Evolutionary conservation across 2,329 filamentous ascomycete genomes (phyloP).

Genomic region (Thielaviopsis euricoi): DNA sequence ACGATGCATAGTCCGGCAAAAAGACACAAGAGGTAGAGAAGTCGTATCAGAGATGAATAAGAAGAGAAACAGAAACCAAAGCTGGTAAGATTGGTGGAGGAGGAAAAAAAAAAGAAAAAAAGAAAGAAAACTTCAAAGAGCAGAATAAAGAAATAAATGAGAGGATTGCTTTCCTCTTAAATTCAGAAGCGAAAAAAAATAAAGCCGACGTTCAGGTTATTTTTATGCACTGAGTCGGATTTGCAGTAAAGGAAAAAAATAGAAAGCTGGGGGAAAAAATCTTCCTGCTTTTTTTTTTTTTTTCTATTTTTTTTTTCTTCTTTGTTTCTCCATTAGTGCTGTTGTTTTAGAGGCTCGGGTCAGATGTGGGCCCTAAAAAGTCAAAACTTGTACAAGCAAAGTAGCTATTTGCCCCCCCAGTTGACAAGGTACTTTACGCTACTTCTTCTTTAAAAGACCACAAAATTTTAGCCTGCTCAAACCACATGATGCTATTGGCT

Average conservation of each 20-base stretch:
- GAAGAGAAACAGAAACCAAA: neutral
- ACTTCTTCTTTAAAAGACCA: too few species aligned
- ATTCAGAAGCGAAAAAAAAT: conserved; percentile 15
- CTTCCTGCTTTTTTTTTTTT: neutral
- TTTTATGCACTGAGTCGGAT: too few species aligned
- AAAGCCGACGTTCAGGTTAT: neutral
- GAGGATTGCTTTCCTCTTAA: too few species aligned
- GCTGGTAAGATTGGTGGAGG: too few species aligned
- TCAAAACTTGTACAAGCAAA: too few species aligned
- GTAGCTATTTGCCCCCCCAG: neutral
- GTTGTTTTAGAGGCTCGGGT: neutral
- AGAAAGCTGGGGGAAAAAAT: neutral
- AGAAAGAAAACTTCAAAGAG: conserved; percentile 14
- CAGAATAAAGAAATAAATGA: conserved; percentile 10
- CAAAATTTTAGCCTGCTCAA: neutral
- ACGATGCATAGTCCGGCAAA: conserved; percentile 10
- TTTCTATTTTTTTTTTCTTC: neutral
- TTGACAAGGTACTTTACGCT: too few species aligned
- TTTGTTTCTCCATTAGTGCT: neutral
- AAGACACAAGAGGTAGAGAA: neutral
- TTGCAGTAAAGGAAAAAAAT: too few species aligned
- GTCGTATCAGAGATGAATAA: neutral
- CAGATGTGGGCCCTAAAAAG: neutral
- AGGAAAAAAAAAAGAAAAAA: neutral
- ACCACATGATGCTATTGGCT: neutral